Evolutionary conservation across 2,329 filamentous ascomycete species (phyloP).

Genomic region (Fusarium paranaense): DNA sequence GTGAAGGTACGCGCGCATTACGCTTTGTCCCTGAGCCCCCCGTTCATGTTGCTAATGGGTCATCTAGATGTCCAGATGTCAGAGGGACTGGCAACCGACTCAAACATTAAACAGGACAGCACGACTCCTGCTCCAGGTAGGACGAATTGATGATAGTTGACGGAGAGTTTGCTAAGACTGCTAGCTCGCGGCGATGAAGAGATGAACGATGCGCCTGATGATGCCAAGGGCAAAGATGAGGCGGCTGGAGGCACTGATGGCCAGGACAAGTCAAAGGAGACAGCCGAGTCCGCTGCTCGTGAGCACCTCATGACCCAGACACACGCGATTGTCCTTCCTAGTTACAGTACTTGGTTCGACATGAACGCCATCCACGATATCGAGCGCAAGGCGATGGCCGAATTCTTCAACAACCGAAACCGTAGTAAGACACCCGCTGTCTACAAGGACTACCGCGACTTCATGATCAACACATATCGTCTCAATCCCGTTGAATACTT

Average conservation of each 20-base stretch:
- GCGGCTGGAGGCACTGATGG: conserved; percentile 61
- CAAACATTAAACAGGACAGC: conserved; percentile 70
- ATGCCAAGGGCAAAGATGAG: conserved; percentile 63
- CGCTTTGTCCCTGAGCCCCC: background rate
- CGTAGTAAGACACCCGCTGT: conserved; percentile 97
- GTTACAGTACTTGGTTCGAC: conserved; percentile 99
- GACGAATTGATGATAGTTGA: conserved; percentile 61
- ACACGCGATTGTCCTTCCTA: conserved; percentile 94
- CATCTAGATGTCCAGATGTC: conserved; percentile 73
- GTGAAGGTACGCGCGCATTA: conserved; percentile 58
- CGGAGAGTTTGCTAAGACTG: conserved; percentile 66
- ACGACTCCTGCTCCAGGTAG: conserved; percentile 67
- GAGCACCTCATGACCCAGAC: conserved; percentile 94
- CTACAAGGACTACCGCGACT: conserved; percentile 99
- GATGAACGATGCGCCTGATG: conserved; percentile 75
- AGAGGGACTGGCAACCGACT: conserved; percentile 60
- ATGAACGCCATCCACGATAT: conserved; percentile 93
- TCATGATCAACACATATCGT: conserved; percentile 99
- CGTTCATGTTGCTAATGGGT: conserved; percentile 29
- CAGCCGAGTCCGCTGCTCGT: conserved; percentile 85
- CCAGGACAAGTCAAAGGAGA: conserved; percentile 80
- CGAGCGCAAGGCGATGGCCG: conserved; percentile 93
- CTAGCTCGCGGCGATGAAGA: conserved; percentile 79
- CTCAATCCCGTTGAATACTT: conserved; percentile 96
- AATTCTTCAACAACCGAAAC: conserved; percentile 99